These are phyloP conservation scores for Chrysanthemum lavandulifolium DNA, from an alignment of 129 eudicot genomes.

Conservation along the genomic window DNA sequence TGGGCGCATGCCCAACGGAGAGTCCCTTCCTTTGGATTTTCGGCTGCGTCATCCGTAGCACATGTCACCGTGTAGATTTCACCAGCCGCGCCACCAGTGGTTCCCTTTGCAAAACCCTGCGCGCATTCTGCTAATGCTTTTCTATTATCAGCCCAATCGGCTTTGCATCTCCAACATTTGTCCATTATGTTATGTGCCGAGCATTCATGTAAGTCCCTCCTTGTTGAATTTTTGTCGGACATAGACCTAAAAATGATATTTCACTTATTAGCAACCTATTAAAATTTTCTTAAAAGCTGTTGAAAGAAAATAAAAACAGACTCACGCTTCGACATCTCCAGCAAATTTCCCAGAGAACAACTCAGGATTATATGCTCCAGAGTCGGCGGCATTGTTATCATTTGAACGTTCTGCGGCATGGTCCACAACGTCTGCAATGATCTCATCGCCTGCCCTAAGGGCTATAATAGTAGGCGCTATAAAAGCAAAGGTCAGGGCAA, in stretches of 20 bases:
- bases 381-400: neutral
- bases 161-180: constrained; percentile 43
- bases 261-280: neutral
- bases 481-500: constrained; percentile 15
- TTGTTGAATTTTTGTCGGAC: constrained; percentile 11
- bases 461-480: neutral
- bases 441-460: neutral
- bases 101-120: constrained; percentile 28
- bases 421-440: constrained; percentile 17
- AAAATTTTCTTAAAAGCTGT: too few relatives aligned
- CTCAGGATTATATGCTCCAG: constrained; percentile 14
- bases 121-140: constrained; percentile 29
- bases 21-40: constrained; percentile 32
- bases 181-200: constrained; percentile 31
- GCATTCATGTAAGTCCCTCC: constrained; percentile 30
- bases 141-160: constrained; percentile 37
- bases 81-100: constrained; percentile 35
- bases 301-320: neutral
- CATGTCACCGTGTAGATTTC: constrained; percentile 30
- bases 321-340: constrained; percentile 15
- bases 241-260: neutral
- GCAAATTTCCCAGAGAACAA: constrained; percentile 5
- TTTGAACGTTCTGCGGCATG: neutral
- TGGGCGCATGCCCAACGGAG: constrained; percentile 27
- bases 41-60: constrained; percentile 22